Conservation (phyloP, 164 flowering plant genomes). For the Euptelea pleiosperma region DNA sequence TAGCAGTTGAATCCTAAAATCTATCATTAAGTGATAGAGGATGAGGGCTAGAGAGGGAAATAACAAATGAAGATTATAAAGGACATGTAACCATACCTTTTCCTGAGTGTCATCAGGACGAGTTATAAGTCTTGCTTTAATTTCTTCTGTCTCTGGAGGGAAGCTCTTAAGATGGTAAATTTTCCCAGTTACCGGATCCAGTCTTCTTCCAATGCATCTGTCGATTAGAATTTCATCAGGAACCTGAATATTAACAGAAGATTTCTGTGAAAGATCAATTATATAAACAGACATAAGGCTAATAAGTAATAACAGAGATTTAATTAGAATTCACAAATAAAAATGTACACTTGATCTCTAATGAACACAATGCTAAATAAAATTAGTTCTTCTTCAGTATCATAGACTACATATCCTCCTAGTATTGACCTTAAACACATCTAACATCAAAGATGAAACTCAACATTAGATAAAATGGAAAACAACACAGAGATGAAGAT, state of each 20-base stretch:
- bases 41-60: background rate
- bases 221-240: constrained; percentile 90
- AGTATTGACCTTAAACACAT: no score
- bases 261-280: constrained; percentile 14
- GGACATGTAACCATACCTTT: constrained; percentile 41
- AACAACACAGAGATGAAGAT: no score
- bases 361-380: no score
- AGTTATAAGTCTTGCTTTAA: constrained; percentile 61
- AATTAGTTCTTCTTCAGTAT: no score
- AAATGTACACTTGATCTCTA: no score
- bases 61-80: background rate
- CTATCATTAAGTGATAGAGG: background rate
- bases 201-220: constrained; percentile 89
- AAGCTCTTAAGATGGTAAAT: constrained; percentile 72
- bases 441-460: no score
- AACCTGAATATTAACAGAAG: constrained; percentile 58
- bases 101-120: constrained; percentile 89
- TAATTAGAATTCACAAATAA: no score
- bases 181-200: constrained; percentile 87
- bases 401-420: no score
- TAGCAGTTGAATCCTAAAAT: background rate
- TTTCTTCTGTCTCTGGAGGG: constrained; percentile 85
- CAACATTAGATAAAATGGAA: no score
- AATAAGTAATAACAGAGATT: no score
- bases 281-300: background rate